These are phyloP conservation scores for Trypanosoma rangeli DNA, from an alignment of 208 protist species.

Conservation along the genomic window DNA sequence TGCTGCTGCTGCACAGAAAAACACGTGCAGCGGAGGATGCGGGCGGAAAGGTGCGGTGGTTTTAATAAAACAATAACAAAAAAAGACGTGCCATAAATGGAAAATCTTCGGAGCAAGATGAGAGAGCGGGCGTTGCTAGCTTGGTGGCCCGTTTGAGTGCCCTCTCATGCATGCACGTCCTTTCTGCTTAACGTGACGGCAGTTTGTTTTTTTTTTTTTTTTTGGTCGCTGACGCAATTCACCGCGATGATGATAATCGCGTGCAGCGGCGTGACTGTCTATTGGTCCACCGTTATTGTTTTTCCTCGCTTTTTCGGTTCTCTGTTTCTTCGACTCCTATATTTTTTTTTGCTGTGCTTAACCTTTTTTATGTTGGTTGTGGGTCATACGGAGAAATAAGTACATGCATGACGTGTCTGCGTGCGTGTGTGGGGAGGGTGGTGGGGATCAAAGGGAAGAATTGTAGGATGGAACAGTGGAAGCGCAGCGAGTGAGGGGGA, in stretches of 20 bases:
- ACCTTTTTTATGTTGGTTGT: neutral
- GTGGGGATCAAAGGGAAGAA: neutral
- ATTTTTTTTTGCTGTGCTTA: slow-evolving; percentile 12
- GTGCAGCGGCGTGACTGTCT: neutral
- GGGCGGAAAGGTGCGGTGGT: neutral
- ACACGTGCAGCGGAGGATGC: neutral
- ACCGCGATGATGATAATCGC: too few relatives aligned
- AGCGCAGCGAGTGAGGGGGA: neutral
- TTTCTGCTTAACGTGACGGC: neutral
- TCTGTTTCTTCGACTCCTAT: slow-evolving; percentile 1
- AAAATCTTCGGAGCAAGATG: neutral
- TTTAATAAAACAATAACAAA: neutral
- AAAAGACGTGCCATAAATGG: neutral
- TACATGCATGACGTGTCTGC: too few relatives aligned
- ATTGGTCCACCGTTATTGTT: neutral
- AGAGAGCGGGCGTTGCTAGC: neutral
- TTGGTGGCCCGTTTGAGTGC: neutral
- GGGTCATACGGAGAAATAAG: too few relatives aligned
- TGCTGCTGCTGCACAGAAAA: neutral
- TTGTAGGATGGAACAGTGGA: neutral
- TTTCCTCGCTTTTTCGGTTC: slow-evolving; percentile 7
- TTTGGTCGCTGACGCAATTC: neutral
- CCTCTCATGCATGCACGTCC: neutral
- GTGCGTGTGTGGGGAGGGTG: neutral
- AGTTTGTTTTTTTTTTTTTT: slow-evolving; percentile 18